A percentile compares a stretch with the other conserved stretches of the same genome.
Evolutionary conservation across 164 flowering plant genomes (phyloP).

Genomic region (Liquidambar formosana): DNA sequence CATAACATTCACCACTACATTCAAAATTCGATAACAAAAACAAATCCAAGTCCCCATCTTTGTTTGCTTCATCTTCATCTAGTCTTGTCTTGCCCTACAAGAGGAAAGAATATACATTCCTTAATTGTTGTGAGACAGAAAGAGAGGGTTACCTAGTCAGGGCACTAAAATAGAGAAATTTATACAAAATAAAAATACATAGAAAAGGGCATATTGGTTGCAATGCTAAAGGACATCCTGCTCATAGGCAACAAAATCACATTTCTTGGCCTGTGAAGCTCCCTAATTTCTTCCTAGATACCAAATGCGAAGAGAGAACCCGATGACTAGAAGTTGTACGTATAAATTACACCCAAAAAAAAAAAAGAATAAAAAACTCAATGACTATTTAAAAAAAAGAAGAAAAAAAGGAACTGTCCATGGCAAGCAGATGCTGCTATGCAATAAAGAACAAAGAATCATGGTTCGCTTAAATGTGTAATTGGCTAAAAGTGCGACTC

Average conservation of each 20-base stretch:
- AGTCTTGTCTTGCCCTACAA: slow-evolving; percentile 57
- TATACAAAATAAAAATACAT: background rate
- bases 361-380: slow-evolving; percentile 3
- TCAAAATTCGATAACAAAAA: slow-evolving; percentile 10
- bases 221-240: background rate
- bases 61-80: slow-evolving; percentile 46
- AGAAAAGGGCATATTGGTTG: background rate
- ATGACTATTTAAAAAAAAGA: background rate
- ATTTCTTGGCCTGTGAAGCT: background rate
- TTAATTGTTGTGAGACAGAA: slow-evolving; percentile 6
- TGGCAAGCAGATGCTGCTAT: too few species aligned
- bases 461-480: too few species aligned
- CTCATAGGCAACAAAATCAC: background rate
- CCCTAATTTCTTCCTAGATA: background rate
- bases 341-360: too few species aligned
- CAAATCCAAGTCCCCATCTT: slow-evolving; percentile 24
- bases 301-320: background rate
- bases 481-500: too few species aligned
- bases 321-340: background rate
- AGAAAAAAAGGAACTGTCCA: background rate
- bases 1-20: slow-evolving; percentile 7
- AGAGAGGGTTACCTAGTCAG: background rate
- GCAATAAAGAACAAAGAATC: too few species aligned
- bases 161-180: background rate
- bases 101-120: slow-evolving; percentile 25